Evolutionary conservation across 257 asterid species (phyloP).

Genomic region (Solanum chiquidenum): DNA sequence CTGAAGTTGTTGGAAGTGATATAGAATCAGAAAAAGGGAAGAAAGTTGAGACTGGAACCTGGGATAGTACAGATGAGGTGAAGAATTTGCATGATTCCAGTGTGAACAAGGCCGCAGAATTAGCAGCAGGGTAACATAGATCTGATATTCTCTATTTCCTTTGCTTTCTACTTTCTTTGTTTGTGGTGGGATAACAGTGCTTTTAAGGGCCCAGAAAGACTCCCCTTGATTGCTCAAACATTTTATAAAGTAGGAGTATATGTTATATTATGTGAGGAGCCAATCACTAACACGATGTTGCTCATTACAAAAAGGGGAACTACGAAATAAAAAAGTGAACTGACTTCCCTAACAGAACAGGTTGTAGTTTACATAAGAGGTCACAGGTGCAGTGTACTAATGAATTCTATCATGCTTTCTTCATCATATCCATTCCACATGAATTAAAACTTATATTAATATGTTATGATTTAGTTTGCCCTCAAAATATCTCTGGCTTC

Average conservation of each 20-base stretch:
- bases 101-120: conserved; percentile 87
- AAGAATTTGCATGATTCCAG: conserved; percentile 73
- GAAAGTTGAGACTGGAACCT: conserved; percentile 53
- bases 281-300: not conserved
- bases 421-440: not conserved
- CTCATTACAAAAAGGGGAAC: not conserved
- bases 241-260: not conserved
- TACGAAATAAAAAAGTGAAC: not conserved
- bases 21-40: conserved; percentile 68
- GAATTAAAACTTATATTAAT: not conserved
- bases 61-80: conserved; percentile 45
- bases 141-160: not conserved
- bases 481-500: not conserved
- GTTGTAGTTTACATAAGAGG: not conserved
- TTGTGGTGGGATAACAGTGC: not conserved
- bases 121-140: conserved; percentile 73
- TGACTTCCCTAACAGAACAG: not conserved
- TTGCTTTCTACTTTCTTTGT: not conserved
- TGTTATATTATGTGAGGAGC: not conserved
- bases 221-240: not conserved
- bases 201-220: not conserved
- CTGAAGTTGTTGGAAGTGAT: conserved; percentile 50
- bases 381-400: not conserved
- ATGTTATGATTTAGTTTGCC: not conserved
- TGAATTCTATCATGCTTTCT: not conserved